Percentiles rank a stretch among this genome's conserved stretches.
These are phyloP conservation scores for Plantago major DNA, from an alignment of 257 asterid genomes.

Conservation along the genomic window DNA sequence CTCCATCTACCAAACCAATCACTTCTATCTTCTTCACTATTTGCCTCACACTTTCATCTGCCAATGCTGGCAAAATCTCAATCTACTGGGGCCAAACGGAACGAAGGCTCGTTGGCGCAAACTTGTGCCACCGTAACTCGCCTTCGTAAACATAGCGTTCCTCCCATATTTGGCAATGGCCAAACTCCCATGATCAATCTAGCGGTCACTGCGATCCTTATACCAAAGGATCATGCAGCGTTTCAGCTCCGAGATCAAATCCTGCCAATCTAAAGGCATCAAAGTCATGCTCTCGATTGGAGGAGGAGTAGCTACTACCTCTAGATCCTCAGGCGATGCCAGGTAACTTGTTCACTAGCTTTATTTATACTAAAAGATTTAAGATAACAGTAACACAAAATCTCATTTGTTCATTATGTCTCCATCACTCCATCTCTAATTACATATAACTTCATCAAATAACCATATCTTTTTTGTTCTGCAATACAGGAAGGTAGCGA, in stretches of 20 bases:
- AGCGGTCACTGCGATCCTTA: slow-evolving; percentile 30
- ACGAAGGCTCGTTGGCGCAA: slow-evolving; percentile 9
- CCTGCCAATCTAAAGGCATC: slow-evolving; percentile 33
- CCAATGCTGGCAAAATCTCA: neutral
- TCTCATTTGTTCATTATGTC: too few species aligned
- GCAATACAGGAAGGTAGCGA: slow-evolving; percentile 24
- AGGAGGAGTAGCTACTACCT: slow-evolving; percentile 36
- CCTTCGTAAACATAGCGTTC: slow-evolving; percentile 33
- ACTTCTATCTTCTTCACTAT: neutral
- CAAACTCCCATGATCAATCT: slow-evolving; percentile 36
- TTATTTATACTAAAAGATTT: too few species aligned
- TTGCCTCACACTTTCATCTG: neutral
- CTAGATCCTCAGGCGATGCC: slow-evolving; percentile 33
- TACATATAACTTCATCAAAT: too few species aligned
- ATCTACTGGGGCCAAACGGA: slow-evolving; percentile 15
- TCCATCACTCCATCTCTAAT: too few species aligned
- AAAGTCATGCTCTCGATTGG: slow-evolving; percentile 34
- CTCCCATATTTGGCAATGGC: slow-evolving; percentile 42
- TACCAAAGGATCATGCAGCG: slow-evolving; percentile 24
- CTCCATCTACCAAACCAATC: neutral
- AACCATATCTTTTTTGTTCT: too few species aligned
- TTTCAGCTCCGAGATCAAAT: slow-evolving; percentile 23
- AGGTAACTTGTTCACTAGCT: neutral
- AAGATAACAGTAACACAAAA: too few species aligned
- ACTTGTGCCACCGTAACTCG: slow-evolving; percentile 28